These are phyloP conservation scores for Fusarium buxicola DNA, from an alignment of 2,329 filamentous ascomycete species.

Conservation along the genomic window DNA sequence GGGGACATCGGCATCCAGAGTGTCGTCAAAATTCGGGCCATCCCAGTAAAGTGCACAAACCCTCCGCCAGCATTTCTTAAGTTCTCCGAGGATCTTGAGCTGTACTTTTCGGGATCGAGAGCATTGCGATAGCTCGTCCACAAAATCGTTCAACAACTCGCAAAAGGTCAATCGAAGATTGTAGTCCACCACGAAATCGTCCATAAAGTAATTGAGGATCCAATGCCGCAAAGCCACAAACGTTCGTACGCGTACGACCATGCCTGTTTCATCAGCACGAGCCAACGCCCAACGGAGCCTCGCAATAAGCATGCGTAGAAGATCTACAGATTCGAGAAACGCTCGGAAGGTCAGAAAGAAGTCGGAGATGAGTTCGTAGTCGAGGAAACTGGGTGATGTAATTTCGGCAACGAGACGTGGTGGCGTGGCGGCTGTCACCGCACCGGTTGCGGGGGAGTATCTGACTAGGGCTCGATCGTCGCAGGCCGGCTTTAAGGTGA, in stretches of 20 bases:
- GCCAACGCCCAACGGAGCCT: slow-evolving; percentile 88
- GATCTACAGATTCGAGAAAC: slow-evolving; percentile 80
- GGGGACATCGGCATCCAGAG: slow-evolving; percentile 70
- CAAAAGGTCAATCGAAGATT: slow-evolving; percentile 83
- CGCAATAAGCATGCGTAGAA: slow-evolving; percentile 86
- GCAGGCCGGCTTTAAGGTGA: slow-evolving; percentile 81
- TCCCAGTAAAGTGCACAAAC: slow-evolving; percentile 94
- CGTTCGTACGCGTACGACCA: slow-evolving; percentile 93
- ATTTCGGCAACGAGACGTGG: slow-evolving; percentile 94
- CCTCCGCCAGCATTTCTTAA: slow-evolving; percentile 97
- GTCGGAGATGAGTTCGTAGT: slow-evolving; percentile 96
- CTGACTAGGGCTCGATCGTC: slow-evolving; percentile 86
- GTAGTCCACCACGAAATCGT: slow-evolving; percentile 88
- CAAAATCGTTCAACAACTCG: slow-evolving; percentile 77
- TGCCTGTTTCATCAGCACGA: slow-evolving; percentile 83
- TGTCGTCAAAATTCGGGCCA: slow-evolving; percentile 72
- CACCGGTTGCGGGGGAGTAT: slow-evolving; percentile 76
- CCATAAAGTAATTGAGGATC: slow-evolving; percentile 97
- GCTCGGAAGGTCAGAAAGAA: slow-evolving; percentile 96
- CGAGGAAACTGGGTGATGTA: slow-evolving; percentile 93
- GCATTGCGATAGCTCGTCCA: slow-evolving; percentile 64
- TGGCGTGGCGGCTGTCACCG: slow-evolving; percentile 90
- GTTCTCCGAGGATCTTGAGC: slow-evolving; percentile 88
- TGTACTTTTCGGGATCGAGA: slow-evolving; percentile 62
- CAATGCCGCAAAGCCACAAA: slow-evolving; percentile 97